Evolutionary conservation across 306 rosid species (phyloP).

Genomic region (Herpetospermum pedunculosum): DNA sequence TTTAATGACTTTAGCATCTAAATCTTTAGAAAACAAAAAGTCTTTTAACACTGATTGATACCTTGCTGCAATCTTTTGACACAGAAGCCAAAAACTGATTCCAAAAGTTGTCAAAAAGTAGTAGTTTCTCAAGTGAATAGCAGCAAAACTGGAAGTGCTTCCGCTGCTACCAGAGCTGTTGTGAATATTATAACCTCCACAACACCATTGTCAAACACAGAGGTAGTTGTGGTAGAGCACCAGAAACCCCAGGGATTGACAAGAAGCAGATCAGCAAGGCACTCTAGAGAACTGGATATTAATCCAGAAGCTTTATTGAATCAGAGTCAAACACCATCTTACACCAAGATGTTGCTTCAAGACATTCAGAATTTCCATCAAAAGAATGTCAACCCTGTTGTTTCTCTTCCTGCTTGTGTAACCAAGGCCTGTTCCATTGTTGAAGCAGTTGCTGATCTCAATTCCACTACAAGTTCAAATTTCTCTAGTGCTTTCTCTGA

Average conservation of each 20-base stretch:
- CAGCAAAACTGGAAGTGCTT: slow-evolving; percentile 19
- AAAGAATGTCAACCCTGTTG: slow-evolving; percentile 42
- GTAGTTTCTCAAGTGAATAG: slow-evolving; percentile 15
- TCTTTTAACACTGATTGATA: background rate
- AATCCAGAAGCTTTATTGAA: slow-evolving; percentile 36
- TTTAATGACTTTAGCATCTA: background rate
- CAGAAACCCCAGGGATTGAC: slow-evolving; percentile 40
- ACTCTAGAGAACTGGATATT: slow-evolving; percentile 65
- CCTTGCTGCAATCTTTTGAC: background rate
- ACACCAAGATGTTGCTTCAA: slow-evolving; percentile 61
- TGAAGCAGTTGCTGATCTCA: slow-evolving; percentile 94
- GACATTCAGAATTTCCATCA: slow-evolving; percentile 94
- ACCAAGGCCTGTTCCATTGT: slow-evolving; percentile 83
- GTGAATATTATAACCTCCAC: slow-evolving; percentile 18
- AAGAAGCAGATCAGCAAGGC: slow-evolving; percentile 69
- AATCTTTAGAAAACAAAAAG: background rate
- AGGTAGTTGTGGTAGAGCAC: slow-evolving; percentile 21
- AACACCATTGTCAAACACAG: slow-evolving; percentile 19
- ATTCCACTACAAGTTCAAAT: slow-evolving; percentile 42
- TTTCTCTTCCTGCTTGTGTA: slow-evolving; percentile 72
- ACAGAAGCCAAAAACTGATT: slow-evolving; percentile 53
- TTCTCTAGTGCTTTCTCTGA: slow-evolving; percentile 34
- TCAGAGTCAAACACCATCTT: slow-evolving; percentile 39
- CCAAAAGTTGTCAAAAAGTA: slow-evolving; percentile 19
- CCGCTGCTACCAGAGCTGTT: slow-evolving; percentile 24